A percentile compares a stretch with the other conserved stretches of the same genome.
These are phyloP conservation scores for Medicago lupulina DNA, from an alignment of 306 rosid species.

Conservation along the genomic window DNA sequence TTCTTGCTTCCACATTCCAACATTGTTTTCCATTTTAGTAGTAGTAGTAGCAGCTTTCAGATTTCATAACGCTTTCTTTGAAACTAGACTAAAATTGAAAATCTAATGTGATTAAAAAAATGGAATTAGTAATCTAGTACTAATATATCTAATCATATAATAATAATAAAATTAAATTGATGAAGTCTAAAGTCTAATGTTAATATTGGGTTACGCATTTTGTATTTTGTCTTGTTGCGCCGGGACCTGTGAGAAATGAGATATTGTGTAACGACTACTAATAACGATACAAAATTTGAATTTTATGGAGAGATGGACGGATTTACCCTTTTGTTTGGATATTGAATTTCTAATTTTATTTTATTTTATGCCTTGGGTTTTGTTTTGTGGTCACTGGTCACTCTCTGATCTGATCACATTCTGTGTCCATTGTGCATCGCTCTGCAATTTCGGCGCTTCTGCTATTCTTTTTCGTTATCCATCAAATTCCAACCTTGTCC, in stretches of 20 bases:
- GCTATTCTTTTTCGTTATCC: too few species aligned
- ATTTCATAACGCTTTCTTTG: neutral
- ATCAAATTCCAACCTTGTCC: too few species aligned
- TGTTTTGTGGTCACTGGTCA: too few species aligned
- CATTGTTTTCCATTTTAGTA: constrained; percentile 34
- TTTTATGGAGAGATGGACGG: constrained; percentile 38
- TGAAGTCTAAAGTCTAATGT: neutral
- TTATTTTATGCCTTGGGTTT: too few species aligned
- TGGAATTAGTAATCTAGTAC: neutral
- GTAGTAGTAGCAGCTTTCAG: neutral
- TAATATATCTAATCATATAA: too few species aligned
- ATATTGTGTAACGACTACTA: constrained; percentile 39
- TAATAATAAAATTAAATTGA: too few species aligned
- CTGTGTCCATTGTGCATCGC: neutral
- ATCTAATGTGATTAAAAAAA: neutral
- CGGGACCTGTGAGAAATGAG: constrained; percentile 11
- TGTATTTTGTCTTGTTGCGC: constrained; percentile 27
- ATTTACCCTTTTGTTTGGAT: constrained; percentile 41
- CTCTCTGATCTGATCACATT: neutral
- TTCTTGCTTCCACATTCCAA: neutral
- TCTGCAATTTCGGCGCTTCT: too few species aligned
- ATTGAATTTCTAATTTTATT: neutral
- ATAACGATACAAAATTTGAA: constrained; percentile 51
- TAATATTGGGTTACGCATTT: neutral
- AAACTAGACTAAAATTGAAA: too few species aligned